Percentiles rank a stretch among this genome's conserved stretches.
Conservation (phyloP, 179 eudicot genomes). For the Pouteria campechiana region DNA sequence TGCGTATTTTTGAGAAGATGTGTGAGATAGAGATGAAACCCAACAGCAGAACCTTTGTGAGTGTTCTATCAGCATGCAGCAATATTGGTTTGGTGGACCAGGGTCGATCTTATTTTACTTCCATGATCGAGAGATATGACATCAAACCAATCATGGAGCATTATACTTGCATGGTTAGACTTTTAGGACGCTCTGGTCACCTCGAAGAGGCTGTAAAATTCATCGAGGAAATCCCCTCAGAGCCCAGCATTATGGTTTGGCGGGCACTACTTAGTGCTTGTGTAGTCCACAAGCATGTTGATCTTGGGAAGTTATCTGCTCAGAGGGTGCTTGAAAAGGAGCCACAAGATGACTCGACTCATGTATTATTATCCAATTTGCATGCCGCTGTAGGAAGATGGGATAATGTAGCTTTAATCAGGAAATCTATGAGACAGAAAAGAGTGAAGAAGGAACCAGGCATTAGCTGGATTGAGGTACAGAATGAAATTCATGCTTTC, state of each 20-base stretch:
- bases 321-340: constrained; percentile 56
- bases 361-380: constrained; percentile 60
- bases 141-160: constrained; percentile 76
- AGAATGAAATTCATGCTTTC: constrained; percentile 50
- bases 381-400: constrained; percentile 65
- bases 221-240: constrained; percentile 49
- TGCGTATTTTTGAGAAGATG: constrained; percentile 41
- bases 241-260: constrained; percentile 65
- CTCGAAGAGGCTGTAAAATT: constrained; percentile 55
- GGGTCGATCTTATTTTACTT: constrained; percentile 39
- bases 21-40: constrained; percentile 26
- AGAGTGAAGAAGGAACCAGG: constrained; percentile 58
- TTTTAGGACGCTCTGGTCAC: constrained; percentile 53
- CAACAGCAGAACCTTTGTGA: constrained; percentile 47
- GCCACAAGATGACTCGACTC: constrained; percentile 56
- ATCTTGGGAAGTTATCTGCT: constrained; percentile 57
- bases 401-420: constrained; percentile 53
- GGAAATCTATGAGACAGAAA: constrained; percentile 45
- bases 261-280: constrained; percentile 80
- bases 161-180: constrained; percentile 80
- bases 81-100: constrained; percentile 51
- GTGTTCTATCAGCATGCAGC: constrained; percentile 69
- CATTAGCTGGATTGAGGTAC: constrained; percentile 77
- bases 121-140: constrained; percentile 38
- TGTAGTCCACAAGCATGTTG: constrained; percentile 56